Evolutionary conservation across 2,329 filamentous ascomycete species (phyloP), one percentile per base, ranked within the genome.

Genomic region (Fusarium sp.): DNA sequence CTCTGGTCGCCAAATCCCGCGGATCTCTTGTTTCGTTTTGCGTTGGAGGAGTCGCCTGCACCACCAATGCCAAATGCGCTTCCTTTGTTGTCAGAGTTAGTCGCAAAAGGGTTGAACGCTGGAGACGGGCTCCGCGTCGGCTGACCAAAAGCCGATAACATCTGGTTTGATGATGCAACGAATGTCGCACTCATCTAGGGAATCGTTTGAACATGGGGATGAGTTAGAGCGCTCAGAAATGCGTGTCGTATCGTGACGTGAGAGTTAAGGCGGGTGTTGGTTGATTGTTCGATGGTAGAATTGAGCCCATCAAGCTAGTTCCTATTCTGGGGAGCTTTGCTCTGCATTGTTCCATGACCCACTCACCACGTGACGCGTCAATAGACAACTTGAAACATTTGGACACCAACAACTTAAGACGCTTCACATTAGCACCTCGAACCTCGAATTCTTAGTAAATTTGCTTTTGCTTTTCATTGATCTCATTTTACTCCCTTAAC

Each of bases 111-210:
- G 63, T 79, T 80, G 61, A 72, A 70, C 57, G 73, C 75, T 60
- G 76, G 71, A 73, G 78, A 74, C 67, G 75, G 71, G 69, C 72
- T 75, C 68, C 74, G 71, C 75, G 77, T 75, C 71, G 77, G 73
- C 70, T 77, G 76, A 68, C 75, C 73, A 61, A 79, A 75, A 55
- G 76, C 67, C 60, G 79, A 77, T 75, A 78, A 77, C 79, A 81
- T 81, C 72, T 76, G 74, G 72, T 67, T 75, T 71, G 78, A 79
- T 76, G 78, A 78, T 78, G 79, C 79, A 79, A 79, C 78, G 62
- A 64, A 65, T 70, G 78, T 80, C 77, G 78, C 79, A 77, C 73
- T 76, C 78, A 80, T 74, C 77, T 71, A 70, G 58, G 63, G 56
- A 67, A 62, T 74, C 65, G 74, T 73, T 74, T 73, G 72, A 67